phyloP scores from a whole-genome alignment of 140 eudicot genomes.

The Ambrosia hybrid region DNA sequence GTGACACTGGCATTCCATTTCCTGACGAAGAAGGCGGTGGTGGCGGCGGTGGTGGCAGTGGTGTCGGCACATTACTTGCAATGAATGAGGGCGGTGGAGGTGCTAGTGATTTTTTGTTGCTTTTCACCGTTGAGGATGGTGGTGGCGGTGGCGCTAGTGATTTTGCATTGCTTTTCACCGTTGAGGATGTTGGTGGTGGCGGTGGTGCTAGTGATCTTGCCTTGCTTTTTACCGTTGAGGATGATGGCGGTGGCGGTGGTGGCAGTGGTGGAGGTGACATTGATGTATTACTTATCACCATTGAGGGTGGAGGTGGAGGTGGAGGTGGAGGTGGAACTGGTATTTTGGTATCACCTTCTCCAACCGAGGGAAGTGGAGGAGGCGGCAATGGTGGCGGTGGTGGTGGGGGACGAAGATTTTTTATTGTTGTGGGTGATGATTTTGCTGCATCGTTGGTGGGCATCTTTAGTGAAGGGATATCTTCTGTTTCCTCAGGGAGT shows the following conservation, averaged over 20 bases:
- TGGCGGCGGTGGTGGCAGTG: background rate
- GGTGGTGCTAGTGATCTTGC: background rate
- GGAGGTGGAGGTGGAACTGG: slow-evolving; percentile 17
- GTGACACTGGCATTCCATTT: slow-evolving; percentile 23
- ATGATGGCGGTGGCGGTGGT: slow-evolving; percentile 34
- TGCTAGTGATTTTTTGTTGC: too few relatives aligned
- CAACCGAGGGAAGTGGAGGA: slow-evolving; percentile 4
- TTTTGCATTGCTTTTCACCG: background rate
- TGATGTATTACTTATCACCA: background rate
- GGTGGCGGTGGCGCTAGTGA: background rate
- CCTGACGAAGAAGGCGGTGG: slow-evolving; percentile 8
- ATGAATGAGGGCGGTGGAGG: slow-evolving; percentile 41
- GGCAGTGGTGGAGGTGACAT: slow-evolving; percentile 9
- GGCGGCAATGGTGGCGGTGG: slow-evolving; percentile 22
- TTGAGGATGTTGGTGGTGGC: slow-evolving; percentile 31
- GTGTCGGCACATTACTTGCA: slow-evolving; percentile 17
- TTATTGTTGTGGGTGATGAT: slow-evolving; percentile 13
- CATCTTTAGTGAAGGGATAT: slow-evolving; percentile 8
- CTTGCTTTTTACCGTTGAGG: background rate
- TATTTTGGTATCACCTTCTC: slow-evolving; percentile 2
- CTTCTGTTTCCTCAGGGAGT: slow-evolving; percentile 4
- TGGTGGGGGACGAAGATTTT: slow-evolving; percentile 17
- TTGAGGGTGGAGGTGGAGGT: slow-evolving; percentile 15
- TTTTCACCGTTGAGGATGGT: too few relatives aligned
- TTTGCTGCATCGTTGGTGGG: slow-evolving; percentile 2